Evolutionary conservation across 371 early-diverging fungal species (phyloP), one percentile per base, ranked within the genome.

Genomic region (Dichotomocladium elegans): DNA sequence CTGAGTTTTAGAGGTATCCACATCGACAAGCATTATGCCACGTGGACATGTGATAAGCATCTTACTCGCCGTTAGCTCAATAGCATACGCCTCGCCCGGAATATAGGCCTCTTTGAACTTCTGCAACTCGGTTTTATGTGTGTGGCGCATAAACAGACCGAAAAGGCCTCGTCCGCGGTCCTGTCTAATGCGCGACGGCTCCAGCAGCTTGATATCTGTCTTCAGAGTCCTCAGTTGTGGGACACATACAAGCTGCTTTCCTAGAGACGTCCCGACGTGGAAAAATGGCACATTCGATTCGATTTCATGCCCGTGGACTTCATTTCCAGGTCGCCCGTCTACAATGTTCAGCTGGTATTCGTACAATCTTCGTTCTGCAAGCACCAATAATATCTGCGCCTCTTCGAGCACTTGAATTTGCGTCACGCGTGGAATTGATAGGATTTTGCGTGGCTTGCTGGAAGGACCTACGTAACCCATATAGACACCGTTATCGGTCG

Each of bases 21-120:
- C 68, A 43, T 76, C 76, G 0, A 76, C 60, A 58, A 76, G 55
- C 7, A 70, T 66, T 15, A 76, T 52, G 2, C 76, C 76, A 26
- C 68, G 68, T 6, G 72, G 68, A 42, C 68, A 60, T 17, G 76
- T 76, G 31, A 76, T 72, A 42, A 69, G 37, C 64, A 76, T 63
- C 52, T 66, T 67, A 11, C 57, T 64, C 0, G 66, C 43, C 1
- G 72, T 62, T 15, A 76, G 28, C 25, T 72, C 76, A 11, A 76
- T 52, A 3, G 68, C 66, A 60, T 66, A 72, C 2, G 70, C 72
- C 46, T 76, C 76, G 41, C 59, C 47, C 1, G 76, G 76, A 2
- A 76, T 62, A 52, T 76, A 76, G 26, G 53, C 53, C 14, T 72
- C 72, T 26, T 72, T 76, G 37, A 70, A 50, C 28, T 63, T 63